These are phyloP conservation scores for Micractinium conductrix DNA, from an alignment of 139 green algal genomes.

Conservation along the genomic window DNA sequence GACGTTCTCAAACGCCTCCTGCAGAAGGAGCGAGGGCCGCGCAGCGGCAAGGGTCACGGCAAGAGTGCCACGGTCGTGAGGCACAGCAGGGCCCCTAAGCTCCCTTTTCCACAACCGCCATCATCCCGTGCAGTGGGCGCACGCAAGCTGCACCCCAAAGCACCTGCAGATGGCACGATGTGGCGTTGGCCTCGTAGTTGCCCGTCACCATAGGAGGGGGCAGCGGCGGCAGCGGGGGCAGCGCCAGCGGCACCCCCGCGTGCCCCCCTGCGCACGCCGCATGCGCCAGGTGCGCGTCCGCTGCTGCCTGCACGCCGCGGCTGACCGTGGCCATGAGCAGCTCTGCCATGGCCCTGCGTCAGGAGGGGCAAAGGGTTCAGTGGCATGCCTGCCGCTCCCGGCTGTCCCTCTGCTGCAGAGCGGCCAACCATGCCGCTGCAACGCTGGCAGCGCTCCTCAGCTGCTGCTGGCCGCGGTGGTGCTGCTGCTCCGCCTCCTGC, in stretches of 20 bases:
- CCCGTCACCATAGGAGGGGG: conserved; percentile 16
- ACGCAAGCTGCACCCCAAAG: background rate
- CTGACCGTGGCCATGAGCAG: conserved; percentile 12
- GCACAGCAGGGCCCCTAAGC: no score
- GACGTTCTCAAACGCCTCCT: conserved; percentile 29
- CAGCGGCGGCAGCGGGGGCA: conserved; percentile 6
- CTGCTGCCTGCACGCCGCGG: background rate
- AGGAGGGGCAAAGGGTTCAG: background rate
- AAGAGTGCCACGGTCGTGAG: no score
- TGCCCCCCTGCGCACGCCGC: background rate
- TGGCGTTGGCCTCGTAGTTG: conserved; percentile 35
- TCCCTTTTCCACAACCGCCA: no score
- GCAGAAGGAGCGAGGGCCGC: no score
- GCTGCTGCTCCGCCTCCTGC: no score
- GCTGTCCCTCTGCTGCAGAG: no score
- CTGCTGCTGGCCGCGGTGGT: no score
- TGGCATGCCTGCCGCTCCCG: no score
- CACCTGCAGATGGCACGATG: conserved; percentile 29
- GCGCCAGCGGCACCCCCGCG: background rate
- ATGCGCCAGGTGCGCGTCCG: background rate
- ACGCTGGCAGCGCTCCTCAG: no score
- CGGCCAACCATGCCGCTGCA: no score
- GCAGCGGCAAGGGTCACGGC: no score
- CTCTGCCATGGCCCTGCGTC: conserved; percentile 23
- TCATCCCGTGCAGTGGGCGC: no score